phyloP scores from a whole-genome alignment of 2,329 filamentous ascomycete species.

The Fusarium coicis region DNA sequence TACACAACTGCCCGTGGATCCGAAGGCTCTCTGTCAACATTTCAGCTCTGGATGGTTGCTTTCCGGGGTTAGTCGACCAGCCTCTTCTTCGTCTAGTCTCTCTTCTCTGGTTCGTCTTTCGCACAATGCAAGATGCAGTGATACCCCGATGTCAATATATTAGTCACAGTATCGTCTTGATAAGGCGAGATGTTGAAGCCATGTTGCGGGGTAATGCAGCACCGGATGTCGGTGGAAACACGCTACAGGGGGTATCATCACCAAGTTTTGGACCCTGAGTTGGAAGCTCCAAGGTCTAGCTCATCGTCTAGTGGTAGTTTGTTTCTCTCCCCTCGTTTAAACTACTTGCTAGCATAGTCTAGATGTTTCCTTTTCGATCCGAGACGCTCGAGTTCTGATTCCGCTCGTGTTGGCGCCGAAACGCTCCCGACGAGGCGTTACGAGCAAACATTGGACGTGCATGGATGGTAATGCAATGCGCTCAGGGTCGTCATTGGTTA shows the following conservation, averaged over 20 bases:
- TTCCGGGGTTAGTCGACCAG: not conserved
- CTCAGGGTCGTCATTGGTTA: not conserved
- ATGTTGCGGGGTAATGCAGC: not conserved
- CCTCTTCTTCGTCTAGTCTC: not conserved
- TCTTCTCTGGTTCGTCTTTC: too few species aligned
- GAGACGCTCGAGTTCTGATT: not conserved
- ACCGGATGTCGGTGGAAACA: not conserved
- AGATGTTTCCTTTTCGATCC: too few species aligned
- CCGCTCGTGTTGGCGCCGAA: not conserved
- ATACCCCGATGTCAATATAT: not conserved
- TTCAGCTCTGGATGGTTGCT: not conserved
- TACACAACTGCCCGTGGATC: not conserved
- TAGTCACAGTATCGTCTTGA: not conserved
- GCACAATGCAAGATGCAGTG: not conserved
- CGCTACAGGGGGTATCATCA: not conserved
- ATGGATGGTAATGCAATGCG: not conserved
- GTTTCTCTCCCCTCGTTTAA: not conserved
- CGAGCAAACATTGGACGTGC: not conserved
- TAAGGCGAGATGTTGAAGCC: not conserved
- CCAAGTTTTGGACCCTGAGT: not conserved
- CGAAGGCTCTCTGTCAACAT: not conserved
- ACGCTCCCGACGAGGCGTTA: not conserved
- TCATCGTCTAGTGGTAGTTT: not conserved
- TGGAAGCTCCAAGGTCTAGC: accelerated
- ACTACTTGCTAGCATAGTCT: not conserved